Evolutionary conservation across 2,329 filamentous ascomycete genomes (phyloP), one percentile per base, ranked within the genome.

Genomic region (Lizonia empirigonia): DNA sequence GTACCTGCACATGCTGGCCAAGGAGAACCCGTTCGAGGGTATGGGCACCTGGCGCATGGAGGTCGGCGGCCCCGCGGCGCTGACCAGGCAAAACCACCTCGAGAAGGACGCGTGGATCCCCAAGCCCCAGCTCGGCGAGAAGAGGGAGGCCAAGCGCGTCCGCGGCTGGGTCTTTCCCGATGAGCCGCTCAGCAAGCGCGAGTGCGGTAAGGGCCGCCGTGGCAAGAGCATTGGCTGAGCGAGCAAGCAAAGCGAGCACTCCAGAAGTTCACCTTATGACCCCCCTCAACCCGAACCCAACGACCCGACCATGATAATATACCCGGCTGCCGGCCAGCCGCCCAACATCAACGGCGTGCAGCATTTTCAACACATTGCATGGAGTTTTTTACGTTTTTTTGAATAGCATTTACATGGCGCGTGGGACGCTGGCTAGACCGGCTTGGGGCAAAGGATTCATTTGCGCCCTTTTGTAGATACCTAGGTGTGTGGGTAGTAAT

Each of bases 161-260:
- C 76, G 89, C 23, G 89, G 88, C 0, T 92, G 89, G 89, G 82
- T 90, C 1, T 82, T 85, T 75, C 89, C 89, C 1, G 87, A 91
- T 64, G 89, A 91, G 64, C 79, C 85, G 3, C 78, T 91, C 9
- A 85, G 85, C 7, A 80, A 87, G 64, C 86, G 89, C 74, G 88
- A 92, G 76, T 78, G 68, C 44, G 70, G 69, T 0, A 61, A 68
- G 37, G 69, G 70, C 1, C 68, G 66, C 58, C 65, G 68, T 38
- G 65, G 63, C 41, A 66, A 65, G 60, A 56, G 50, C 18, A 35
- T 65, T 44, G 60, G 63, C 16, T 39, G 23, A 39, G 19, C 33
- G 15, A 32, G 29, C 5, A 12, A 15, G 10, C 24, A 26, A n/a
- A n/a, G n/a, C n/a, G n/a, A n/a, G n/a, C n/a, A n/a, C n/a, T n/a